Evolutionary conservation across 2,329 filamentous ascomycete species (phyloP), one percentile per base, ranked within the genome.

Genomic region (Xylariaceae sp.): DNA sequence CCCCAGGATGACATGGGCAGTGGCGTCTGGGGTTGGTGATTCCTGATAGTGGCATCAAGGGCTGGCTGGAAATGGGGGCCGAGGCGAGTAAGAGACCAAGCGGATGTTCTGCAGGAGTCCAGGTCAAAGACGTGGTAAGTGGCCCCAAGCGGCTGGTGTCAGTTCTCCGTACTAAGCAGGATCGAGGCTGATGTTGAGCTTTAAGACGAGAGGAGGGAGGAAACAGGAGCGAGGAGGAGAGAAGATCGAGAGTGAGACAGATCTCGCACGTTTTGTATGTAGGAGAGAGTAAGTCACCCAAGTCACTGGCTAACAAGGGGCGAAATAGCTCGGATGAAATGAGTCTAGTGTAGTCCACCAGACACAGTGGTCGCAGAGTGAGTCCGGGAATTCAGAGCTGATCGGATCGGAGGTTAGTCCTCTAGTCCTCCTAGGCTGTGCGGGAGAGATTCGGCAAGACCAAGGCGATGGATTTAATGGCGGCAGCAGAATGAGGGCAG

Each of bases 11-110:
- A 56, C 59, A 62, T 54, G 52, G 48, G 54, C 13, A 47, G 62
- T 68, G 66, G 65, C 63, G 64, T 68, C 63, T 59, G 59, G 60
- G 60, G 65, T 59, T 55, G 59, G 53, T 54, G 53, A 66, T 65
- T 60, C 60, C 50, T 63, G 51, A 53, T 45, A 17, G 51, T 64
- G 61, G 64, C 60, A 61, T 64, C 51, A 57, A 61, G 50, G 48
- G 55, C 58, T 57, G 34, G 51, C 48, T 30, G 7, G 56, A 45
- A 53, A 37, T 44, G n/a, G 18, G 45, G 58, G 8, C 7, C 8
- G 23, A 30, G 23, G 23, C 23, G 23, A 30, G 11, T 34, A 51
- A 10, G 49, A 9, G 34, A 37, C 41, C 56, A 34, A 51, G 37
- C 41, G 56, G 44, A 34, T 39, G 30, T 41, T 30, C 50, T 37